Evolutionary conservation across 108 stramenopile species (phyloP).

Genomic region (Fragilariopsis cylindrus): DNA sequence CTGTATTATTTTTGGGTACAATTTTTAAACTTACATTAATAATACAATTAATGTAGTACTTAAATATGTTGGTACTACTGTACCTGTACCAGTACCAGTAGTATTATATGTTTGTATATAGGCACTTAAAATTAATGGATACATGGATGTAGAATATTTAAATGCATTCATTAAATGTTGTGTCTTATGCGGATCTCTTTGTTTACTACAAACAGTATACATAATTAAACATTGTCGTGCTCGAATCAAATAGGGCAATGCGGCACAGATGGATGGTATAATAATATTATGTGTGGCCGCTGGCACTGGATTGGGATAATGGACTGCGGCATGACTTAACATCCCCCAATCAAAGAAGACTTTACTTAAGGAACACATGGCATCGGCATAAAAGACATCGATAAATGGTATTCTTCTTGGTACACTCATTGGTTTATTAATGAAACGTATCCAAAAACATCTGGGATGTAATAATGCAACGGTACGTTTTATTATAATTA

Average conservation of each 20-base stretch:
- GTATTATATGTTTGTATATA: conserved; percentile 68
- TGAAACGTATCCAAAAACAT: conserved; percentile 48
- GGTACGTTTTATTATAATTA: conserved; percentile 58
- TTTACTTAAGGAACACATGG: conserved; percentile 78
- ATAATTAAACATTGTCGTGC: conserved; percentile 84
- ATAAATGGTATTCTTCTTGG: conserved; percentile 80
- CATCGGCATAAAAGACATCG: conserved; percentile 88
- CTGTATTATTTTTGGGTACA: neutral
- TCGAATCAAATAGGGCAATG: conserved; percentile 79
- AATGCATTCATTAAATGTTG: conserved; percentile 82
- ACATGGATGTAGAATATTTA: conserved; percentile 80
- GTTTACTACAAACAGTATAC: conserved; percentile 65
- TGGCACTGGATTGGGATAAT: conserved; percentile 81
- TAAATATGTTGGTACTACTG: conserved; percentile 9
- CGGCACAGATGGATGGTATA: conserved; percentile 67
- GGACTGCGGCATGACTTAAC: conserved; percentile 71
- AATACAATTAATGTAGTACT: conserved; percentile 58
- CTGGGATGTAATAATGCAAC: conserved; percentile 75
- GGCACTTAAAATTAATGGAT: conserved; percentile 73
- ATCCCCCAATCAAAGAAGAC: conserved; percentile 92
- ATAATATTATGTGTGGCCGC: conserved; percentile 64
- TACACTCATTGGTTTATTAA: neutral
- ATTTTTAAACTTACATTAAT: conserved; percentile 37
- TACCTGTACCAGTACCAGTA: conserved; percentile 28
- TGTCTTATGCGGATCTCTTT: conserved; percentile 68